Base-by-base conservation (phyloP, 345 rosid genomes). In the Eutrema japonicum region DNA sequence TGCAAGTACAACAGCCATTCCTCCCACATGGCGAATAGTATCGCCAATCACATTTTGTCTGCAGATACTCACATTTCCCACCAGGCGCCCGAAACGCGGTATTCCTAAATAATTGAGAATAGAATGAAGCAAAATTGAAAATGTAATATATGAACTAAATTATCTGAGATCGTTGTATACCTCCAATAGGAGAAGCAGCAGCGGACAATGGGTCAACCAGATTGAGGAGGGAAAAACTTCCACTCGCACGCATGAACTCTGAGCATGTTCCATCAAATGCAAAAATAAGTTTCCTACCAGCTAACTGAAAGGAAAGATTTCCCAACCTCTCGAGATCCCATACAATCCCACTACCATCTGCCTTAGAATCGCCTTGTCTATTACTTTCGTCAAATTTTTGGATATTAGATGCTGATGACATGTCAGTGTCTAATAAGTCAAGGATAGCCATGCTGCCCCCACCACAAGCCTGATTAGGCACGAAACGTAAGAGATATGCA, bases 401-500 rank as follows among this genome's bases (percentile, higher is more conserved):
- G 46, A 82, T 30, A 72, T 70, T 84, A 22, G 84, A 76, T 71
- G 85, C 76, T 77, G 84, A 78, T 63, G 89, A 74, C 83, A 84
- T 68, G 71, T 89, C 91, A 78, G 85, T 76, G 61, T 90, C 97
- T 79, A 89, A 74, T 12, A 90, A 83, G 67, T 89, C 98, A 69
- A 91, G 81, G 77, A 91, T 93, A 57, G 97, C 97, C 98, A 93
- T 86, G 81, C 89, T 89, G 53, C 92, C 97, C 78, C 98, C 98
- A 75, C 94, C 96, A 79, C 98, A 93, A 60, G 97, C 97, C 84
- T 93, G 98, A 78, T 86, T 83, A 70, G 98, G 98, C 33, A 90
- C 91, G 84, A 93, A 93, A 10, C 87, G 88, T 36, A 90, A 85
- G 77, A 93, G 90, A 79, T 89, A 83, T 5, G 98, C 78, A 73